Evolutionary conservation across 1,284 basidiomycete species (phyloP), one percentile per base, ranked within the genome.

Genomic region (Cryptococcus sp.): DNA sequence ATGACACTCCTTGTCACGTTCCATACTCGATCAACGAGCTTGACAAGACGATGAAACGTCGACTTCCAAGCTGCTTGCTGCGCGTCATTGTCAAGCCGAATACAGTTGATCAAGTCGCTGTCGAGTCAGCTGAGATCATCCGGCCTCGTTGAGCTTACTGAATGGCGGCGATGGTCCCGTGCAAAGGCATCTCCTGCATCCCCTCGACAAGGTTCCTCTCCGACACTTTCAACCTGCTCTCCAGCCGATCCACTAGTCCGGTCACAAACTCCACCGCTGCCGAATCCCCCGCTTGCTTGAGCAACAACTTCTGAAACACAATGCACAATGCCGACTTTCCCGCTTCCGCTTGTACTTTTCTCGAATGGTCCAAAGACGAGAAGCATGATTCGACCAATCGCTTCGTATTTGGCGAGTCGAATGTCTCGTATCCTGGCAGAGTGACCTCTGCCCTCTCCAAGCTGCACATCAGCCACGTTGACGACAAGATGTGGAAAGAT

Each of bases 331-430:
- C 59, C 0, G 70, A 54, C 19, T 63, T 65, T 7, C 71, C 72
- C 1, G 72, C 69, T 43, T 74, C 72, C 2, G 70, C 71, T 52
- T 73, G 68, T 0, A 68, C 69, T 43, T 62, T 64, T 11, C 71
- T 60, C 0, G 68, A 65, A n/a, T 68, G 63, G 32, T 65, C 59
- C 45, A 73, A 49, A 2, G 64, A 62, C 1, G 38, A 38, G 7
- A 59, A 50, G 0, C 69, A 66, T 0, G 63, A 62, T 0, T 47
- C 32, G 0, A 71, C 50, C 0, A 68, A 49, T 2, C 48, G 39
- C 21, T 52, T 48, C 0, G 58, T 32, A 2, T 49, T 31, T 0
- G 55, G 47, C 2, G 57, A 48, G 1, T 51, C 40, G 4, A 65
- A 23, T 0, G 46, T 35, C 28, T 65, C 63, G 42, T 67, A 70